Conservation (phyloP, 2,329 filamentous ascomycete species). For the Fusarium odoratissimum region DNA sequence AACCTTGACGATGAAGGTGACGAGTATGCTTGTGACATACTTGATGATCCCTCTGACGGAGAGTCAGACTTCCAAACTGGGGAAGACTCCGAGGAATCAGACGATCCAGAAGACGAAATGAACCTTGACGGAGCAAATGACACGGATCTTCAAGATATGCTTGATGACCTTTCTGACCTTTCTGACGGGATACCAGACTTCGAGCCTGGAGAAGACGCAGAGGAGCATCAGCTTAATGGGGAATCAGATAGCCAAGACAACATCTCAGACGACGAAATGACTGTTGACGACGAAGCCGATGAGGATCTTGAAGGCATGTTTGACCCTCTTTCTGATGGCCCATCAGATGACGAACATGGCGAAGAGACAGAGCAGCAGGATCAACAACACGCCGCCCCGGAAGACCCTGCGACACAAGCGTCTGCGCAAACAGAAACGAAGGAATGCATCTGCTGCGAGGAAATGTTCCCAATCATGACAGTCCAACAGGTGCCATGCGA, state of each 20-base stretch:
- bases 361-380: not conserved
- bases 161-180: not conserved
- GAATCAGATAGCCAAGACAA: not conserved
- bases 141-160: not conserved
- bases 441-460: not conserved
- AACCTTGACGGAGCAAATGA: not conserved
- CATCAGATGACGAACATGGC: not conserved
- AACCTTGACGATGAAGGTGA: not conserved
- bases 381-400: no score
- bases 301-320: not conserved
- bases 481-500: constrained; percentile 45
- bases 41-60: not conserved
- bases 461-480: fast-evolving
- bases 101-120: not conserved
- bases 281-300: not conserved
- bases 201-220: not conserved
- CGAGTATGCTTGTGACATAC: not conserved
- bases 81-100: not conserved
- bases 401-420: not conserved
- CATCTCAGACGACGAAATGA: not conserved
- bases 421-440: not conserved
- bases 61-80: not conserved
- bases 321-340: no score
- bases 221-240: not conserved
- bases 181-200: not conserved